Percentiles rank a stretch among this genome's conserved stretches.
Evolutionary conservation across 2,329 filamentous ascomycete genomes (phyloP).

Genomic region (Colletotrichum euphorbiae): DNA sequence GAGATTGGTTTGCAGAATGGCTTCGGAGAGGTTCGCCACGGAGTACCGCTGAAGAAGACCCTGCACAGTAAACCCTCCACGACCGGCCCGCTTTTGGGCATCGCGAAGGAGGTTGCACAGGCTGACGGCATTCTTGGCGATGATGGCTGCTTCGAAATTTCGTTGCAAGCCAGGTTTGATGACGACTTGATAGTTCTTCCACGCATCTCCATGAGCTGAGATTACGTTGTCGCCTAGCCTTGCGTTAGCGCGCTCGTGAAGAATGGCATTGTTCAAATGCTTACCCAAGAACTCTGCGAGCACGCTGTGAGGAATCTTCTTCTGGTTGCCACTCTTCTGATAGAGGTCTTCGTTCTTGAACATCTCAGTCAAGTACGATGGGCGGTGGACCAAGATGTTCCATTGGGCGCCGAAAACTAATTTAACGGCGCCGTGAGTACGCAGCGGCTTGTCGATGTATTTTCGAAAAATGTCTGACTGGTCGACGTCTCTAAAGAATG

Average conservation of each 20-base stretch:
- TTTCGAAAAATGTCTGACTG: slow-evolving; percentile 54
- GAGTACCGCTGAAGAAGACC: slow-evolving; percentile 51
- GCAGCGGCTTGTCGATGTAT: slow-evolving; percentile 53
- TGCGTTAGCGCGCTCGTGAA: not conserved
- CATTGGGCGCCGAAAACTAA: slow-evolving; percentile 62
- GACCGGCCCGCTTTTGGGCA: slow-evolving; percentile 42
- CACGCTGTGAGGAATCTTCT: slow-evolving; percentile 54
- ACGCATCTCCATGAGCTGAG: slow-evolving; percentile 50
- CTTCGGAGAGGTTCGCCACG: slow-evolving; percentile 51
- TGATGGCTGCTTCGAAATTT: slow-evolving; percentile 41
- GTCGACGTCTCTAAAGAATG: slow-evolving; percentile 56
- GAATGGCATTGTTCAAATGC: not conserved
- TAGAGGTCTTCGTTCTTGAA: slow-evolving; percentile 49
- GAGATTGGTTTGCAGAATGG: slow-evolving; percentile 45
- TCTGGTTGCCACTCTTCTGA: slow-evolving; percentile 54
- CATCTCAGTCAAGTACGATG: slow-evolving; percentile 55
- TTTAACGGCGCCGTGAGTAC: slow-evolving; percentile 58
- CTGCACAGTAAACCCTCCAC: slow-evolving; percentile 46
- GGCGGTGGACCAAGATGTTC: slow-evolving; percentile 60
- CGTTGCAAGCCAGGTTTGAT: slow-evolving; percentile 52
- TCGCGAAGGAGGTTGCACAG: slow-evolving; percentile 47
- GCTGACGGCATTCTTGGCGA: slow-evolving; percentile 43
- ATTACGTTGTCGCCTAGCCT: slow-evolving; percentile 53
- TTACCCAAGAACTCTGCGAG: slow-evolving; percentile 49
- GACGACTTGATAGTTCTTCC: slow-evolving; percentile 50